Evolutionary conservation across 192 early-diverging fungal genomes (phyloP), one percentile per base, ranked within the genome.

Genomic region (Umbelopsis ramanniana): DNA sequence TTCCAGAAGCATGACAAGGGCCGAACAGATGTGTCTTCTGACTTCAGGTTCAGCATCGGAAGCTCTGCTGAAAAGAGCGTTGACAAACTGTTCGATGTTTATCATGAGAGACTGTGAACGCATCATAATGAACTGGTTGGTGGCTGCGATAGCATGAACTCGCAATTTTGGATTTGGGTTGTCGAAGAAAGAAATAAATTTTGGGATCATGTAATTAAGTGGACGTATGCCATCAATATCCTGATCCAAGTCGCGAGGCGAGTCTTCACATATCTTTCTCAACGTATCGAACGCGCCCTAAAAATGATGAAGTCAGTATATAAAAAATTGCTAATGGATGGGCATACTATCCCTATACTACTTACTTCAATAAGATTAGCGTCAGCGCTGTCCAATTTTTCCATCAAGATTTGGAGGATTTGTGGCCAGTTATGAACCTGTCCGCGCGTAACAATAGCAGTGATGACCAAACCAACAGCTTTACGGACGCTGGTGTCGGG

Each of bases 181-280:
- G 72, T 90, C 88, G 74, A 97, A 92, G 77, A 93, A 92, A 33
- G 84, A 81, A 68, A 99, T 88, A 77, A 98, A 93, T 79, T 93
- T 92, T 72, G 93, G 93, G 47, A 97, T 89, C 89, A 98, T 94
- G 72, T 90, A 89, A 67, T 92, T 89, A 26, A 96, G 87, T 10
- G 91, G 90, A 46, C 89, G 84, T 17, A 89, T 83, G 78, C 95
- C 93, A 50, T 86, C 84, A 68, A 93, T 84, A 23, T 88, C 86
- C 52, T 88, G 81, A 57, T 96, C 92, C 37, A 99, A 86, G 43
- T 93, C 90, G 19, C 83, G 85, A 67, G 91, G 83, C 50, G 89
- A 94, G 75, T 98, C 98, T 79, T 99, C 97, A 82, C 98, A 99
- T 73, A 99, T 94, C 83, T 96, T 96, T 81, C 89, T 85, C 73